These are phyloP conservation scores for Lobosporangium transversale DNA, from an alignment of 192 early-diverging fungal genomes.

Conservation along the genomic window DNA sequence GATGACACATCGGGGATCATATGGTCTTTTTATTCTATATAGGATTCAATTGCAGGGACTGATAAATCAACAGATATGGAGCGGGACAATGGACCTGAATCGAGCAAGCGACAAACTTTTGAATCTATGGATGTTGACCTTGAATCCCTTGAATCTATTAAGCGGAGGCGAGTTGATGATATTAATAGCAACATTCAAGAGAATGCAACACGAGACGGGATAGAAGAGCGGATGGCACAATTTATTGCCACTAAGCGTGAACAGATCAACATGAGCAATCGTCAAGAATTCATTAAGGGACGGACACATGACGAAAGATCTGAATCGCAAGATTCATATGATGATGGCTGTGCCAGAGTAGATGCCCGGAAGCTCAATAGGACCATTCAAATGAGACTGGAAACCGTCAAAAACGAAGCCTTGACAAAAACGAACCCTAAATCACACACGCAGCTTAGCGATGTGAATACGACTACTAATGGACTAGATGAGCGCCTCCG, in stretches of 20 bases:
- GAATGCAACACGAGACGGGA: conserved; percentile 54
- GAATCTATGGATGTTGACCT: conserved; percentile 3
- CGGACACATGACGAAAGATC: conserved; percentile 9
- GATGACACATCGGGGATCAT: too few relatives aligned
- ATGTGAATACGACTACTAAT: conserved; percentile 40
- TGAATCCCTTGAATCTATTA: conserved; percentile 24
- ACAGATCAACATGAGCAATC: conserved; percentile 71
- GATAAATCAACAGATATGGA: background rate
- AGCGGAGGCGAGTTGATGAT: conserved; percentile 37
- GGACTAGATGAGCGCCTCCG: conserved; percentile 70
- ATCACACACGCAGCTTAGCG: conserved; percentile 27
- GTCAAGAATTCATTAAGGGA: conserved; percentile 66
- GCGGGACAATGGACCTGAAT: background rate
- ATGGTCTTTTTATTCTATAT: background rate
- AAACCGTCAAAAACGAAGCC: conserved; percentile 72
- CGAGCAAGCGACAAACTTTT: conserved; percentile 28
- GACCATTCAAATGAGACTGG: conserved; percentile 82
- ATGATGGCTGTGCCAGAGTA: conserved; percentile 70
- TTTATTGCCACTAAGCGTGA: conserved; percentile 65
- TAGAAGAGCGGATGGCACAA: conserved; percentile 58
- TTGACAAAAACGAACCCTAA: conserved; percentile 44
- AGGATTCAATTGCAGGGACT: conserved; percentile 16
- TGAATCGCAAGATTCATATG: background rate
- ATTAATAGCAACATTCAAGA: conserved; percentile 47
- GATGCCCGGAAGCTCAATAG: conserved; percentile 78